Base-by-base conservation (phyloP, 1,284 basidiomycete genomes). In the Cutaneotrichosporon sp. region DNA sequence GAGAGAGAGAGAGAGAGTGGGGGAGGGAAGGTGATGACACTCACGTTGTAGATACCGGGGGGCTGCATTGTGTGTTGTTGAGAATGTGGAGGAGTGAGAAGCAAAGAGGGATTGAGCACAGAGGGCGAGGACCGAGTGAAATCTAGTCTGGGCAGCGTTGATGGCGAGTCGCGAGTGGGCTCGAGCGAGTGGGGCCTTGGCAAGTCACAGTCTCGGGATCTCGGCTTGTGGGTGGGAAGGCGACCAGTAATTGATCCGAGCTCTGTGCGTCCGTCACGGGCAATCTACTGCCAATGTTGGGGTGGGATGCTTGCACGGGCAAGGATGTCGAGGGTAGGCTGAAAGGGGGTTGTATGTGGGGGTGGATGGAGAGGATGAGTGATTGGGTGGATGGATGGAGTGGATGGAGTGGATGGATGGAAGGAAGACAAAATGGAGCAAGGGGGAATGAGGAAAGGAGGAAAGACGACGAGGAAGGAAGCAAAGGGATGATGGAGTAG, bases 21-120 rank as follows among this genome's bases (percentile, higher is more conserved):
- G 14, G 16, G 25, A 38, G 24, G 42, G 36, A n/a, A n/a, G 27
- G 36, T 6, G 13, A 58, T 20, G 13, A 18, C 8, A 70, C 73
- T 65, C 62, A 75, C 73, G 59, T 73, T 75, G 61, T 75, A 75
- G 38, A 75, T 75, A 18, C 67, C 71, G n/a, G 73, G 72, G 4
- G 73, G 71, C 58, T 75, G 73, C 73, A 75, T 75, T 34, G 33
- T 56, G 62, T 54, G 55, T n/a, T n/a, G n/a, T 42, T 34, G 51
- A n/a, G n/a, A n/a, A n/a, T 4, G 29, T 4, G 36, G 34, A 43
- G 20, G 34, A 8, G 36, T 43, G 36, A 43, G 18, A 29, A 31
- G 16, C 22, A 24, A 5, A 24, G 29, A 20, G 54, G 13, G 27
- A 10, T n/a, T 43, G 47, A 50, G 47, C 47, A 50, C 47, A 50